These are phyloP conservation scores for Calophaca sinica DNA, from an alignment of 306 rosid species.

Conservation along the genomic window DNA sequence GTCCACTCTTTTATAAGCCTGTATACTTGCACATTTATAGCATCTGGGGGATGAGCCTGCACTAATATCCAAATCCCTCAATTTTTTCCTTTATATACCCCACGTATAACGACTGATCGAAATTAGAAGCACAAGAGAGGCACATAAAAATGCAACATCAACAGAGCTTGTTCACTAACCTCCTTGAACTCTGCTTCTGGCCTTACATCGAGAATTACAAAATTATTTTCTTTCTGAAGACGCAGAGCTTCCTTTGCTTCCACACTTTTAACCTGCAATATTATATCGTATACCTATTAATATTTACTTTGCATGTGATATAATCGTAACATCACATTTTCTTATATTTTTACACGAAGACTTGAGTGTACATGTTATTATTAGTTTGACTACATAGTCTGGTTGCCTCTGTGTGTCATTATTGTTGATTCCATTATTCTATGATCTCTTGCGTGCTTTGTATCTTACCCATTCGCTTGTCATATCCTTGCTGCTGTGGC, in stretches of 20 bases:
- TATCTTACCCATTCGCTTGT: no score
- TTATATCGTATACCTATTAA: conserved; percentile 1
- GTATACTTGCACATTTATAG: conserved; percentile 91
- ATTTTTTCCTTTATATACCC: conserved; percentile 11
- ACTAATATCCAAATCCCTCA: conserved; percentile 34
- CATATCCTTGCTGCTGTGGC: no score
- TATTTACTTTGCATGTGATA: conserved; percentile 7
- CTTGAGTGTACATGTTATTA: not conserved
- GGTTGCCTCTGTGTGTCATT: no score
- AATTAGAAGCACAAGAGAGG: conserved; percentile 26
- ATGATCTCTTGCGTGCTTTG: no score
- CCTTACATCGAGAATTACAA: conserved; percentile 92
- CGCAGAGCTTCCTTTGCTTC: conserved; percentile 93
- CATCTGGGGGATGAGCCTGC: conserved; percentile 89
- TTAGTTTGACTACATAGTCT: conserved; percentile 11
- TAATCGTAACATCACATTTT: not conserved
- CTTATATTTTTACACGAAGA: conserved; percentile 8
- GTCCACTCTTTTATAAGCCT: conserved; percentile 99
- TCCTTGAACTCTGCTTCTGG: conserved; percentile 97
- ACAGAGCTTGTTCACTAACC: conserved; percentile 56
- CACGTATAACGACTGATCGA: not conserved
- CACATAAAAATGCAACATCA: conserved; percentile 26
- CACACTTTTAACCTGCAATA: conserved; percentile 86
- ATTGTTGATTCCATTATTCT: no score
- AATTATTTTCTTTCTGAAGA: conserved; percentile 93